Conservation (phyloP, 2,329 filamentous ascomycete species). For the Ophiostoma australiae region DNA sequence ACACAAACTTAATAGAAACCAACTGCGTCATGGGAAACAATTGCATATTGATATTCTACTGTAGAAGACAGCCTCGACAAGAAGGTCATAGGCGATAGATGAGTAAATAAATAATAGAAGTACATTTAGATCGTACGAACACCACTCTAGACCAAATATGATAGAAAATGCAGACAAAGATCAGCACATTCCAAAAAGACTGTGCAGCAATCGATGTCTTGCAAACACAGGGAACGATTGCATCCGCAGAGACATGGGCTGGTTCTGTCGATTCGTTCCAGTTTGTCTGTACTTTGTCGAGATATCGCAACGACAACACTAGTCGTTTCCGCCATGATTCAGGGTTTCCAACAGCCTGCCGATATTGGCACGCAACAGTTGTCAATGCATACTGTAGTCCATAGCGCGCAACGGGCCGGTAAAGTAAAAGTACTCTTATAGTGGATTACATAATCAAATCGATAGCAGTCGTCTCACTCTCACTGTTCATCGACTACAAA, state of each 20-base stretch:
- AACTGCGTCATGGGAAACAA: no score
- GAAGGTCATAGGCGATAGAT: no score
- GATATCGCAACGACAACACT: not conserved
- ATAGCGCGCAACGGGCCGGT: not conserved
- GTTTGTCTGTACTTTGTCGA: no score
- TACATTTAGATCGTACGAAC: not conserved
- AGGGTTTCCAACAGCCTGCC: not conserved
- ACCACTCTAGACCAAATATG: no score
- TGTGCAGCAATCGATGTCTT: not conserved
- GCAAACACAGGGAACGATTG: not conserved
- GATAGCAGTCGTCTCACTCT: not conserved
- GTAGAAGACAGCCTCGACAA: no score
- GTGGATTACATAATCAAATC: not conserved
- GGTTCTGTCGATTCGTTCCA: no score
- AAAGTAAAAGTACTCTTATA: not conserved
- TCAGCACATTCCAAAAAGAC: not conserved
- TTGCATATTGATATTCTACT: no score
- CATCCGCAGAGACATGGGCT: not conserved
- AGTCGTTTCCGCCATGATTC: not conserved
- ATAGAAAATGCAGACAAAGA: not conserved
- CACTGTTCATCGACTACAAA: no score
- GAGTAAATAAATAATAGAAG: no score
- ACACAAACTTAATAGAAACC: no score
- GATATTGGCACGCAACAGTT: not conserved
- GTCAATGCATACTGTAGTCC: no score